Evolutionary conservation across 805 yeast species (phyloP), one percentile per base, ranked within the genome.

Genomic region (Starmerella potacharoeniae): DNA sequence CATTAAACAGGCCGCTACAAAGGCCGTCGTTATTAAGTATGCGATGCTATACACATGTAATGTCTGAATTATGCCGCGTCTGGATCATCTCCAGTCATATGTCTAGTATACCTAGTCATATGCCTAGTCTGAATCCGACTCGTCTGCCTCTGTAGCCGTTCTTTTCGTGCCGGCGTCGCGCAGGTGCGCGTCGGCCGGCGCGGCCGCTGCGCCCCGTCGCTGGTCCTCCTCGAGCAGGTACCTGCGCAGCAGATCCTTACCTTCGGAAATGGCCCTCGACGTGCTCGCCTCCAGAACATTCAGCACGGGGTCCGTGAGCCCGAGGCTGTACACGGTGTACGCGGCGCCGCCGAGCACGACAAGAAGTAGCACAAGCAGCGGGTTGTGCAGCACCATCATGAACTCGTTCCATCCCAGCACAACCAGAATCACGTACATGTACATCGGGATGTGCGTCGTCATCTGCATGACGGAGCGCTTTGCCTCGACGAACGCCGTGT

Each of bases 391-490:
- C 16, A 93, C 79, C 9, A 93, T 84, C 84, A 89, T 78, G 61
- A 93, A 83, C 73, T 93, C 97, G 68, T 90, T 90, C 96, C 96
- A 93, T 9, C 98, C 98, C 28, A 93, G 73, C 3, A 86, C 81
- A 2, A 84, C 68, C 29, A 93, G 71, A 13, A 91, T 65, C 10
- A 80, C 71, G 70, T 87, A 89, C 55, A 93, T 80, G 73, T 84
- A 93, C 60, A 81, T 73, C 4, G 98, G 98, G 55, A 93, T 84
- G 56, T 83, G 82, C 0, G 95, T 80, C 11, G 81, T 78, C 49
- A 84, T 82, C 58, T 82, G 84, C 48, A 89, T 77, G 52, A 86
- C 81, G 3, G 96, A 85, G 60, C 97, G 79, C 68, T 86, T 90
- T 17, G 97, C 89, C 64, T 90, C 97, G 49, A 91, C 74, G 58